Conservation (phyloP, 805 yeast species). For the Candida adriatica region DNA sequence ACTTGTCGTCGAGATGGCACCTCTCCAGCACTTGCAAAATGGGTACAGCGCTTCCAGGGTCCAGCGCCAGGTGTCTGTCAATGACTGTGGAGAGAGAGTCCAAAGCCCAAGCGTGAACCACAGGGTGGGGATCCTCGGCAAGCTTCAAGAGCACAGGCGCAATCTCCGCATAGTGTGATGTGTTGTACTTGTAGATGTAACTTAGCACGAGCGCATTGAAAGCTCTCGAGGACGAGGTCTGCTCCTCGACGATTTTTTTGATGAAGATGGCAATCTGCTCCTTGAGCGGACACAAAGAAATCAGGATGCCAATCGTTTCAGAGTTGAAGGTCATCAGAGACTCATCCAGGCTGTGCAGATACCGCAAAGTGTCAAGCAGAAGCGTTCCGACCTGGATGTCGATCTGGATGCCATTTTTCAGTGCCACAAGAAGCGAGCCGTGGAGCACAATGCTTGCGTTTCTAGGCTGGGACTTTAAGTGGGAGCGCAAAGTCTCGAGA, state of each 20-base stretch:
- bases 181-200: constrained; percentile 35
- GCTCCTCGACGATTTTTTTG: constrained; percentile 57
- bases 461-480: constrained; percentile 43
- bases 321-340: constrained; percentile 42
- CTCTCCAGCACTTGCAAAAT: constrained; percentile 34
- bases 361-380: constrained; percentile 43
- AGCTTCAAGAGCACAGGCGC: constrained; percentile 54
- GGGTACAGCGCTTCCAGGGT: constrained; percentile 34
- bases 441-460: constrained; percentile 63
- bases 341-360: constrained; percentile 12
- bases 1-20: constrained; percentile 40
- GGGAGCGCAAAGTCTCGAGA: constrained; percentile 68
- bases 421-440: constrained; percentile 31
- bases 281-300: constrained; percentile 30
- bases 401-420: constrained; percentile 19
- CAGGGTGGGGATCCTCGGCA: constrained; percentile 75
- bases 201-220: constrained; percentile 46
- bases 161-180: constrained; percentile 37
- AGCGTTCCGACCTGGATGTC: constrained; percentile 35
- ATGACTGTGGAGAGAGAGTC: constrained; percentile 51
- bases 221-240: constrained; percentile 59
- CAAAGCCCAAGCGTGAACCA: constrained; percentile 69
- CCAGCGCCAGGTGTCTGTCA: constrained; percentile 45
- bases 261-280: constrained; percentile 48
- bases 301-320: constrained; percentile 49